Evolutionary conservation across 2,329 filamentous ascomycete genomes (phyloP).

Genomic region (Diaporthe humulicola): DNA sequence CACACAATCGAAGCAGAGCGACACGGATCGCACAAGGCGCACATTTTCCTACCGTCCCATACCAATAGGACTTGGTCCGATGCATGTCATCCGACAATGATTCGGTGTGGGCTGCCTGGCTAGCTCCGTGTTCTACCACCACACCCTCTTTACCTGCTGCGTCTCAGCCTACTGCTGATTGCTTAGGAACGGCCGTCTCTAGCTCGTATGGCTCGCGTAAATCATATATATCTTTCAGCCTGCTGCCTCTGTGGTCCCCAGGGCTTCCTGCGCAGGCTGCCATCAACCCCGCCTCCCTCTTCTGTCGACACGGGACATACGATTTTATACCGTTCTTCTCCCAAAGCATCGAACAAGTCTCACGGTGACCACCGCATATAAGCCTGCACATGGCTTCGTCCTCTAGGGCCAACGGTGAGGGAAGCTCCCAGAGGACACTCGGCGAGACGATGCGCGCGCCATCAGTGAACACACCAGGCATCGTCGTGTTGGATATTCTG

Average conservation of each 20-base stretch:
- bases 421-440: slow-evolving; percentile 46
- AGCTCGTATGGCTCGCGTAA: slow-evolving; percentile 1
- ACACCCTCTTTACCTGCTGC: slow-evolving; percentile 33
- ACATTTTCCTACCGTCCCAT: slow-evolving; percentile 22
- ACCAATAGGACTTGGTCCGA: slow-evolving; percentile 14
- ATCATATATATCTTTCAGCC: slow-evolving; percentile 29
- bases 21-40: slow-evolving; percentile 22
- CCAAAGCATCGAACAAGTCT: neutral
- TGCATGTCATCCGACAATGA: slow-evolving; percentile 35
- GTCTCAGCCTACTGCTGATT: slow-evolving; percentile 31
- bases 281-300: neutral
- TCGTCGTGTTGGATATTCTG: slow-evolving; percentile 55
- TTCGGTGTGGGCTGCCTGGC: slow-evolving; percentile 38
- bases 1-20: neutral
- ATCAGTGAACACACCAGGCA: slow-evolving; percentile 51
- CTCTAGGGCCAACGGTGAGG: slow-evolving; percentile 28
- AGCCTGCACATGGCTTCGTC: neutral
- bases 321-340: neutral
- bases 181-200: slow-evolving; percentile 16
- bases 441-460: slow-evolving; percentile 57
- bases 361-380: neutral
- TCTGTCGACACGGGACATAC: neutral
- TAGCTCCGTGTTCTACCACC: slow-evolving; percentile 30
- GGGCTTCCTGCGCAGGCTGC: neutral
- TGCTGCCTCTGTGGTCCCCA: neutral